Evolutionary conservation across 352 stramenopile species (phyloP), one percentile per base, ranked within the genome.

Genomic region (Salisapilia sapeloensis): DNA sequence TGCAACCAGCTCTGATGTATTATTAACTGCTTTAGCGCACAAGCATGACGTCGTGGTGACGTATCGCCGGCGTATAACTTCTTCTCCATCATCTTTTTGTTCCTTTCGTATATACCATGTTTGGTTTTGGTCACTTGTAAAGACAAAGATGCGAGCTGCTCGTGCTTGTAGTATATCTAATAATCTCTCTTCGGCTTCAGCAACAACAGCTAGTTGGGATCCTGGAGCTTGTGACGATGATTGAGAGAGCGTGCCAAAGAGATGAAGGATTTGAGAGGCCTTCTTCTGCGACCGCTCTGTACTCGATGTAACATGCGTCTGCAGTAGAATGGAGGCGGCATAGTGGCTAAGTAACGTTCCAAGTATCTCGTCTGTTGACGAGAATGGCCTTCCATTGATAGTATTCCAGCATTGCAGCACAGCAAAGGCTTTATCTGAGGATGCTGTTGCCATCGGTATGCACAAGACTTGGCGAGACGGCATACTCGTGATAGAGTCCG

Each of bases 331-430:
- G 16, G 61, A 57, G 1, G 63, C 70, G 1, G 67, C 56, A 30
- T 85, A 66, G 24, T 76, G 61, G 8, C 53, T 61, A 10, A 82
- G 41, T 0, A 85, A 37, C 8, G 45, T 42, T n/a, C 49, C 60
- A 0, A 82, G 34, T 34, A 85, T 79, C 44, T 81, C 61, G 35
- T 85, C 70, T 32, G 80, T 82, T n/a, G 56, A 4, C 1, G 63
- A 66, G 35, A 85, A 85, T 6, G 60, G 53, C 38, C 81, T 82
- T 19, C 76, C 56, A 20, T 78, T 53, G 10, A 48, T 63, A 2
- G 65, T 81, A 37, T 85, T 85, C 63, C 65, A 85, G 19, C 44
- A 60, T 35, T 69, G 64, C 15, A 85, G 40, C 2, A 81, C 66
- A 0, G 65, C 63, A 15, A 82, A 62, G 22, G 79, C 63, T 6